A percentile compares a stretch with the other conserved stretches of the same genome.
Conservation (phyloP, 208 protist genomes). For the Leishmania gerbilli region DNA sequence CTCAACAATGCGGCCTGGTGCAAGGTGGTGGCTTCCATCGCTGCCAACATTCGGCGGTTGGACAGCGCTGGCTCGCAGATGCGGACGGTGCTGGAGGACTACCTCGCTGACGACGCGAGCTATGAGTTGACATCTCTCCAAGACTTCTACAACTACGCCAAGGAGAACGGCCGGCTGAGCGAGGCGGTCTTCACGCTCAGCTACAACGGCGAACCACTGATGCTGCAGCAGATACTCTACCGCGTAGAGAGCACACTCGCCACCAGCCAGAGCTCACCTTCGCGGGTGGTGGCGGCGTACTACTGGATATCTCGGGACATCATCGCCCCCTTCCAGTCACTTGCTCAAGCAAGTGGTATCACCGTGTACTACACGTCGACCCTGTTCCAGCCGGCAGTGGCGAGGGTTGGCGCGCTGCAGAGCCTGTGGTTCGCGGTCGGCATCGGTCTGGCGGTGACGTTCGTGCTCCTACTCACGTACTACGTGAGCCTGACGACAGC, state of each 20-base stretch:
- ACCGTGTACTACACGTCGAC: slow-evolving; percentile 30
- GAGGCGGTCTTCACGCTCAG: slow-evolving; percentile 31
- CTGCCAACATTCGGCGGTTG: neutral
- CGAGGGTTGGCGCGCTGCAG: slow-evolving; percentile 29
- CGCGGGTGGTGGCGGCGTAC: slow-evolving; percentile 22
- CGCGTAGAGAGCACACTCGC: slow-evolving; percentile 18
- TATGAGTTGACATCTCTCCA: slow-evolving; percentile 7
- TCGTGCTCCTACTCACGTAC: slow-evolving; percentile 41
- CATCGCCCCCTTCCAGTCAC: neutral
- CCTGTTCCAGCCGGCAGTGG: slow-evolving; percentile 27
- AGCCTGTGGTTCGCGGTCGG: slow-evolving; percentile 51
- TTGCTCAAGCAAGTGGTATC: neutral
- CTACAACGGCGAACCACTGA: neutral
- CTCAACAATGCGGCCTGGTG: slow-evolving; percentile 11
- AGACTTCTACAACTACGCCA: slow-evolving; percentile 33
- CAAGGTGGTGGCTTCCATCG: slow-evolving; percentile 10
- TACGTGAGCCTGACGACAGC: slow-evolving; percentile 43
- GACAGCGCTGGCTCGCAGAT: slow-evolving; percentile 9
- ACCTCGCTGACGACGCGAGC: slow-evolving; percentile 5
- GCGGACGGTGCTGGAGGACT: slow-evolving; percentile 37
- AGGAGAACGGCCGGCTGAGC: slow-evolving; percentile 21
- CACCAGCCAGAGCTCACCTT: slow-evolving; percentile 12
- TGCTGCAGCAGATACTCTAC: slow-evolving; percentile 25
- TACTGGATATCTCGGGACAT: slow-evolving; percentile 13
- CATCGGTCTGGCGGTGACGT: slow-evolving; percentile 44